Conservation (phyloP, 1,284 basidiomycete species). For the Cryptococcus hybrid region DNA sequence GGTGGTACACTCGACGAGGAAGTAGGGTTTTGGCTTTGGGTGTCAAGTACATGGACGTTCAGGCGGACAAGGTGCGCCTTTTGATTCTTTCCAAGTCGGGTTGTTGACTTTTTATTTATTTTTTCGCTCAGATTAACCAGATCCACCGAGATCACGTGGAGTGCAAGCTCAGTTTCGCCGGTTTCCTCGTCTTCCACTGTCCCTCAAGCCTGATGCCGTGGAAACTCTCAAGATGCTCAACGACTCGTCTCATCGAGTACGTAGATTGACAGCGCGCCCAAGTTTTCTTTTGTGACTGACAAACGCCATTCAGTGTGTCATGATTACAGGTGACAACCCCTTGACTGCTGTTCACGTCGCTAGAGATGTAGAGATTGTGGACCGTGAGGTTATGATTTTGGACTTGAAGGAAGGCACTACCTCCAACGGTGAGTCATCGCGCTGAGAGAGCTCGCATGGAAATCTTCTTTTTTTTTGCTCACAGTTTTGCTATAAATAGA, state of each 20-base stretch:
- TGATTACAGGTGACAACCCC: slow-evolving; percentile 98
- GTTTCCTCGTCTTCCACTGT: slow-evolving; percentile 95
- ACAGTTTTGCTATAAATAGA: slow-evolving; percentile 52
- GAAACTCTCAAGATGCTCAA: slow-evolving; percentile 85
- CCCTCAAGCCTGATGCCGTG: slow-evolving; percentile 88
- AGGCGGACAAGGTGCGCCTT: slow-evolving; percentile 64
- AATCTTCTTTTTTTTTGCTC: neutral
- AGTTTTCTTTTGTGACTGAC: too few species aligned
- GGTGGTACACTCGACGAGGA: slow-evolving; percentile 85
- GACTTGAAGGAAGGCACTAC: slow-evolving; percentile 79
- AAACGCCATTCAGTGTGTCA: slow-evolving; percentile 66
- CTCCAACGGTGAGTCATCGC: slow-evolving; percentile 58
- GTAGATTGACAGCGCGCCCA: slow-evolving; percentile 38
- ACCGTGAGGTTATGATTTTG: slow-evolving; percentile 85
- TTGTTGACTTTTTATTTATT: neutral
- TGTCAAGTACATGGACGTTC: slow-evolving; percentile 71
- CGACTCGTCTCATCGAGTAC: slow-evolving; percentile 87
- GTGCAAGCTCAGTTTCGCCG: slow-evolving; percentile 71
- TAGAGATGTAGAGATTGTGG: slow-evolving; percentile 90
- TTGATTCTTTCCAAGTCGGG: neutral
- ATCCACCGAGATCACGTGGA: slow-evolving; percentile 76
- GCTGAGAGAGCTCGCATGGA: too few species aligned
- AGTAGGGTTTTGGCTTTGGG: slow-evolving; percentile 88
- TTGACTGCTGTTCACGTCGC: slow-evolving; percentile 93
- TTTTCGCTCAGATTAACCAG: slow-evolving; percentile 68